Evolutionary conservation across 495 filamentous ascomycete genomes (phyloP).

Genomic region (Pseudoneurospora amorphoporcata): DNA sequence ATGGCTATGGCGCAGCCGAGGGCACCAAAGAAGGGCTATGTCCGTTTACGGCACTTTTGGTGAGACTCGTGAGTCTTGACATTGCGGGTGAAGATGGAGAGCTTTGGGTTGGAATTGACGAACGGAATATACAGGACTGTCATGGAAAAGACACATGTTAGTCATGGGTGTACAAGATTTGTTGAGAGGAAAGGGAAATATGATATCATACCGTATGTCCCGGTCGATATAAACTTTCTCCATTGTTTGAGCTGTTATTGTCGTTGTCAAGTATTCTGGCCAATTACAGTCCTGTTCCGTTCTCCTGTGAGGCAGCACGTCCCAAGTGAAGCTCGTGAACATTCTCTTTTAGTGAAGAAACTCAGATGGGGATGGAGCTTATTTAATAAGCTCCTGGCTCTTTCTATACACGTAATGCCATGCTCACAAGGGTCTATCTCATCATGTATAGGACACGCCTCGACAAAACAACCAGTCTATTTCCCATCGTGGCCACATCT

Average conservation of each 20-base stretch:
- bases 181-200: neutral
- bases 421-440: neutral
- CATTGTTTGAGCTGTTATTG: neutral
- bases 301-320: neutral
- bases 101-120: conserved; percentile 1
- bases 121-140: conserved; percentile 36
- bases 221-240: neutral
- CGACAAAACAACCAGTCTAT: neutral
- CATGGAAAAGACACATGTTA: conserved; percentile 5
- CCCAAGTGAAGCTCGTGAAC: neutral
- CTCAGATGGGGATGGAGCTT: neutral
- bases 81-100: neutral
- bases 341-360: neutral
- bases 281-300: neutral
- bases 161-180: neutral
- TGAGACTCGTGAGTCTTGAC: no score
- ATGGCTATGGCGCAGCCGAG: conserved; percentile 51
- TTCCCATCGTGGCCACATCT: neutral
- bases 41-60: conserved; percentile 1
- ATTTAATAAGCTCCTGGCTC: neutral
- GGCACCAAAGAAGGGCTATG: conserved; percentile 37
- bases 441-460: neutral
- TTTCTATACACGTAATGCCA: neutral
- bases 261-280: neutral
- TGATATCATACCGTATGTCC: conserved; percentile 11